Evolutionary conservation across 2,329 filamentous ascomycete genomes (phyloP).

Genomic region (Aureobasidium lini): DNA sequence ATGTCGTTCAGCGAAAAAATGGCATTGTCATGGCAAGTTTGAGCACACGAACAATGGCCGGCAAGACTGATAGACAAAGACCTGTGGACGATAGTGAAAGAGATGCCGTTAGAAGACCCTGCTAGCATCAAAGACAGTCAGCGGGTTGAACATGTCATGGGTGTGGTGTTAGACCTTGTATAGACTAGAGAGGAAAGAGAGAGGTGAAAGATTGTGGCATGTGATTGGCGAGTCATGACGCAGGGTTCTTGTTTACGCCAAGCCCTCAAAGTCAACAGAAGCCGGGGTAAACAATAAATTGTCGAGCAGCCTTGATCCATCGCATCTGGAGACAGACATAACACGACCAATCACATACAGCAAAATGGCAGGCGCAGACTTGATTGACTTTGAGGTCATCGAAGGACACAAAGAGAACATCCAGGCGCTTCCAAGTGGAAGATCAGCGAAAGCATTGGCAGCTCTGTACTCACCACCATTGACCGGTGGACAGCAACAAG

Average conservation of each 20-base stretch:
- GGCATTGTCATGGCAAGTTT: no score
- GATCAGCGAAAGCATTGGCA: conserved; percentile 83
- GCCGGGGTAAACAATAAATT: conserved; percentile 6
- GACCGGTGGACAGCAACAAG: conserved; percentile 19
- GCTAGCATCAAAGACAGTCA: no score
- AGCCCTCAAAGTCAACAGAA: neutral
- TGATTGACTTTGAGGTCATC: conserved; percentile 75
- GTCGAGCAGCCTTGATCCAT: neutral
- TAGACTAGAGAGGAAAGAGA: no score
- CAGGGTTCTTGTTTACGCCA: conserved; percentile 5
- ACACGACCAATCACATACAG: neutral
- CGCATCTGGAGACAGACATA: neutral
- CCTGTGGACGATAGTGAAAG: no score
- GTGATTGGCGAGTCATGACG: conserved; percentile 6
- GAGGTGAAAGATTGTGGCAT: neutral
- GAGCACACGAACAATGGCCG: no score
- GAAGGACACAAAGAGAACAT: conserved; percentile 98
- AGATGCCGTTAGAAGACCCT: no score
- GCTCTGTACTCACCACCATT: conserved; percentile 61
- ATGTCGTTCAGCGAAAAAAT: no score
- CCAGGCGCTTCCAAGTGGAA: conserved; percentile 77
- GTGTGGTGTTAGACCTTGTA: no score
- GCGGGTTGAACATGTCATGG: no score
- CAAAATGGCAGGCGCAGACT: conserved; percentile 33
- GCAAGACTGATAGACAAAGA: no score